These are phyloP conservation scores for Pleurotus tuoliensis DNA, from an alignment of 768 basidiomycete species.

Conservation along the genomic window DNA sequence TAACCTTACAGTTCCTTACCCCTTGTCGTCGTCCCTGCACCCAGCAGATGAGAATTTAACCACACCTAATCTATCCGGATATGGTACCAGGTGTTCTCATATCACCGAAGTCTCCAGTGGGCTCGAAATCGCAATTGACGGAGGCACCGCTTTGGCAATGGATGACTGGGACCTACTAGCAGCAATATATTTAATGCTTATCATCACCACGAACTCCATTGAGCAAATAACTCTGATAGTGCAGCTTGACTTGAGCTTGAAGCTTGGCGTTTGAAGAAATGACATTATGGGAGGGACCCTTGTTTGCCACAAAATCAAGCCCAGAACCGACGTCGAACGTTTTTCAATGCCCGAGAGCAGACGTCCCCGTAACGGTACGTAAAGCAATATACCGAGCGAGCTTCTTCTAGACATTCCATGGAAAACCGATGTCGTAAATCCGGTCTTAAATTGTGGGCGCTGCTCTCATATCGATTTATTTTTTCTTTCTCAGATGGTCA, in stretches of 20 bases:
- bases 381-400: neutral
- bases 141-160: neutral
- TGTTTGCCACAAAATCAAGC: no score
- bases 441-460: neutral
- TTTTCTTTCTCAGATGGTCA: conserved; percentile 2
- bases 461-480: neutral
- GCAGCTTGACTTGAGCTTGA: no score
- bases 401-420: neutral
- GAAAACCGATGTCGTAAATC: conserved; percentile 1
- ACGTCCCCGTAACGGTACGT: no score
- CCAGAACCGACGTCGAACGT: no score
- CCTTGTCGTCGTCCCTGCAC: neutral
- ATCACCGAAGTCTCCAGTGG: conserved; percentile 1
- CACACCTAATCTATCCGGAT: conserved; percentile 3
- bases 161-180: neutral
- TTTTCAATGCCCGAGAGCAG: no score
- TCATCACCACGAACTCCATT: no score
- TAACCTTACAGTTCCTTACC: conserved; percentile 2
- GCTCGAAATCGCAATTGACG: neutral
- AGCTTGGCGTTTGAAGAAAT: no score
- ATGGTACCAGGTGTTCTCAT: neutral
- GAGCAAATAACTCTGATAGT: no score
- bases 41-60: neutral
- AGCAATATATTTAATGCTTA: neutral
- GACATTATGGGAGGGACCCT: no score